These are phyloP conservation scores for Buxus sempervirens DNA, from an alignment of 164 flowering plant genomes.

Conservation along the genomic window DNA sequence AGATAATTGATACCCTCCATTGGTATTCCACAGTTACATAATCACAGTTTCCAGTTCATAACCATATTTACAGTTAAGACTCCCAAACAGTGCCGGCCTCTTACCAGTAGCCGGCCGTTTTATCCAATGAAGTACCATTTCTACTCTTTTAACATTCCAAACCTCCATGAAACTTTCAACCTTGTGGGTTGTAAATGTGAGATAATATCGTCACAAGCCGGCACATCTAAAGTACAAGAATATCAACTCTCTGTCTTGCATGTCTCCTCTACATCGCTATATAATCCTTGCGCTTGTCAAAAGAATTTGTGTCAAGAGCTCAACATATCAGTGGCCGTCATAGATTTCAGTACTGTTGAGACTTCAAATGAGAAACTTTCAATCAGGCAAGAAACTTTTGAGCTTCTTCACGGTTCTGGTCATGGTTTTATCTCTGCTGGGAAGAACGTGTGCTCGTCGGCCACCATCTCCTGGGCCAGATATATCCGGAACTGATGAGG, in stretches of 20 bases:
- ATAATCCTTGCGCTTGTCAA: not conserved
- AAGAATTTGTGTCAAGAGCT: no score
- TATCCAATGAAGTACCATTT: no score
- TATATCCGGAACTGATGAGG: not conserved
- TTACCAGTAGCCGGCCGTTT: no score
- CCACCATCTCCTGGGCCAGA: not conserved
- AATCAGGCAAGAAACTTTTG: slow-evolving; percentile 2
- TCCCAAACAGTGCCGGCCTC: no score
- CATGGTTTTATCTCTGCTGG: slow-evolving; percentile 1
- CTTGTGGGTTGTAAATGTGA: no score
- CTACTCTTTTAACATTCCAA: no score
- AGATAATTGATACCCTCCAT: no score
- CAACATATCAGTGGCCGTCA: no score
- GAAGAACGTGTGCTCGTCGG: slow-evolving; percentile 3
- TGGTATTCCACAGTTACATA: no score
- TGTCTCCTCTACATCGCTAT: not conserved
- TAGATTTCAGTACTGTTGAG: not conserved
- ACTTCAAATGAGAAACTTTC: slow-evolving; percentile 4
- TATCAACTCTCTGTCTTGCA: no score
- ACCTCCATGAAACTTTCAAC: not conserved
- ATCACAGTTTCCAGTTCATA: no score
- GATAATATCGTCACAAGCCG: not conserved
- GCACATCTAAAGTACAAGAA: not conserved
- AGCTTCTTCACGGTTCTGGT: slow-evolving; percentile 3
- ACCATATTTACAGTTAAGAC: no score